Evolutionary conservation across 2,329 filamentous ascomycete species (phyloP).

Genomic region (Raffaelea arxii): DNA sequence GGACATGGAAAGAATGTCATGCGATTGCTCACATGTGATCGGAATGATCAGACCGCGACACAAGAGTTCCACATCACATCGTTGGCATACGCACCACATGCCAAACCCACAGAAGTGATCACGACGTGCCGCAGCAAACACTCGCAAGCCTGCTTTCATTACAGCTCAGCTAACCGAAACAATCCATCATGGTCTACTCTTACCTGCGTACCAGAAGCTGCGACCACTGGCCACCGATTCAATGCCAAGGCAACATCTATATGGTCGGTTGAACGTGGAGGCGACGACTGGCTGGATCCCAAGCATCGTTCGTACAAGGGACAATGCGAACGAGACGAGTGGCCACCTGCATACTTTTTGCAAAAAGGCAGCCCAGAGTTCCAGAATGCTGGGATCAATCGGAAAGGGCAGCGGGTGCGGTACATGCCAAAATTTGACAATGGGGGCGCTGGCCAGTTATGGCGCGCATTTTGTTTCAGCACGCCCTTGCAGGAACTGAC

Average conservation of each 20-base stretch:
- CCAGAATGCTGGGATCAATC: constrained; percentile 4
- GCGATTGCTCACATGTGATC: constrained; percentile 11
- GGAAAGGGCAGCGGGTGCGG: constrained; percentile 8
- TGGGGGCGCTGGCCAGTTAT: constrained; percentile 4
- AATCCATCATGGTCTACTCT: constrained; percentile 7
- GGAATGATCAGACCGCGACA: background rate
- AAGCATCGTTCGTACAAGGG: too few species aligned
- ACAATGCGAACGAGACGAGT: too few species aligned
- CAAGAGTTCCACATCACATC: constrained; percentile 12
- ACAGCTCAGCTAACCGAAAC: constrained; percentile 13
- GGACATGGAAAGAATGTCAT: constrained; percentile 10
- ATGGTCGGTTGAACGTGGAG: too few species aligned
- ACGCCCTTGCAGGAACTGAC: constrained; percentile 4
- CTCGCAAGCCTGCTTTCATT: constrained; percentile 17
- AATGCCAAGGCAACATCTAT: constrained; percentile 5
- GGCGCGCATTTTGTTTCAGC: constrained; percentile 16
- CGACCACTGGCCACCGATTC: too few species aligned
- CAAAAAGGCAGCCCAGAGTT: constrained; percentile 18
- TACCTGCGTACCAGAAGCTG: constrained; percentile 9
- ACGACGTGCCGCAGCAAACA: constrained; percentile 8
- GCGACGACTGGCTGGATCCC: too few species aligned
- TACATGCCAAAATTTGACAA: constrained; percentile 7
- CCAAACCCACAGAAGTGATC: constrained; percentile 6
- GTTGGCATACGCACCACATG: constrained; percentile 7
- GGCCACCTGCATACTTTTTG: constrained; percentile 7